Conservation (phyloP, 345 rosid species). For the Brassica juncea region DNA sequence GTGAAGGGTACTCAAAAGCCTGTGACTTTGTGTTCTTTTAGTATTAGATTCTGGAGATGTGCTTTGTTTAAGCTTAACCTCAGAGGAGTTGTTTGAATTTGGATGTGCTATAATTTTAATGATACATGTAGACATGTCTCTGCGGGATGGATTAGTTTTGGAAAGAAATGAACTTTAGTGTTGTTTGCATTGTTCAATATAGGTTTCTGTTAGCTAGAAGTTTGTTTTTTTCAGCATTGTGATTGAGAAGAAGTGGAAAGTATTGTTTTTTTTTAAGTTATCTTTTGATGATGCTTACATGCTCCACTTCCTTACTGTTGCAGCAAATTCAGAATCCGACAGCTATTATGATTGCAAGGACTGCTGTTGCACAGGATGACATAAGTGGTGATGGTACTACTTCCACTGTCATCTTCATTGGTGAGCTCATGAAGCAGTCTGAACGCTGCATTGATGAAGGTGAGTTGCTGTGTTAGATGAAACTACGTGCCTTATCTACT, state of each 20-base stretch:
- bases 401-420: conserved; percentile 91
- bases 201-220: neutral
- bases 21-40: neutral
- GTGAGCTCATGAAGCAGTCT: conserved; percentile 97
- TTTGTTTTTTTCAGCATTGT: neutral
- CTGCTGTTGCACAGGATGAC: conserved; percentile 99
- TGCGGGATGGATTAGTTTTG: conserved; percentile 1
- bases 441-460: conserved; percentile 98
- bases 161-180: neutral
- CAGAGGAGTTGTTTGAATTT: neutral
- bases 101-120: too few species aligned
- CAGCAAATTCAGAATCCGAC: conserved; percentile 99
- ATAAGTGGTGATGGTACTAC: conserved; percentile 99
- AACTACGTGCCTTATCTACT: neutral
- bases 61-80: neutral
- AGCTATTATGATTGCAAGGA: conserved; percentile 98
- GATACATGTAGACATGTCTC: neutral
- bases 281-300: conserved; percentile 22
- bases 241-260: neutral
- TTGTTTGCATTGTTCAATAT: conserved; percentile 1
- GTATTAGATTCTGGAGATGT: conserved; percentile 6
- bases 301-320: conserved; percentile 54
- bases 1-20: conserved; percentile 7
- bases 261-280: neutral
- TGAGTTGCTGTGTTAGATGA: conserved; percentile 30